Conservation (phyloP, 2,329 filamentous ascomycete species). For the Scolecobasidium constrictum region DNA sequence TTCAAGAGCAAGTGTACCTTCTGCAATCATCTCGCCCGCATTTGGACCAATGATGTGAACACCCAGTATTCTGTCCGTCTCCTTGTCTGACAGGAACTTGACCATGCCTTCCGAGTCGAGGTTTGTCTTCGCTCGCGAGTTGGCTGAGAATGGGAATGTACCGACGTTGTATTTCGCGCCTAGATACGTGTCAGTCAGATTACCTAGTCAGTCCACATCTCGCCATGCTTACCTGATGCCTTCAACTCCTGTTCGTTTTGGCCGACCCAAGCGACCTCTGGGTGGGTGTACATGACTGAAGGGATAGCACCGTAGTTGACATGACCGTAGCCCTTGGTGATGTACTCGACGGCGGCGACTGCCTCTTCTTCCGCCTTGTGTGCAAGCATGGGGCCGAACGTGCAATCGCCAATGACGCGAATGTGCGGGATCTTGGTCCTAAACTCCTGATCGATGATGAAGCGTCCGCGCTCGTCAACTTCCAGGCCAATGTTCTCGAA, state of each 20-base stretch:
- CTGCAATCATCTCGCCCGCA: constrained; percentile 98
- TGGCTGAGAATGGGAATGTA: constrained; percentile 94
- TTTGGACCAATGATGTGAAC: constrained; percentile 95
- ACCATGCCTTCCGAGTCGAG: constrained; percentile 90
- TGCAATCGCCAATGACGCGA: constrained; percentile 89
- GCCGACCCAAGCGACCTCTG: constrained; percentile 96
- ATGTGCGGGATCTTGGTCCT: constrained; percentile 97
- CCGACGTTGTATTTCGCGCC: constrained; percentile 89
- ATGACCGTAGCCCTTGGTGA: constrained; percentile 95
- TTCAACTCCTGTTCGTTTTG: constrained; percentile 96
- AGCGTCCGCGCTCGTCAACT: constrained; percentile 81
- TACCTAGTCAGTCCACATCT: not conserved
- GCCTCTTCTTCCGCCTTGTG: constrained; percentile 99
- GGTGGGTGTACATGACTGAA: constrained; percentile 98
- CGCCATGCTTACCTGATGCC: constrained; percentile 32
- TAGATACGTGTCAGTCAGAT: constrained; percentile 18
- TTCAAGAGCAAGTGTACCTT: constrained; percentile 88
- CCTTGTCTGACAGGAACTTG: constrained; percentile 91
- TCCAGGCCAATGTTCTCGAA: constrained; percentile 91
- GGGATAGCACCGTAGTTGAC: constrained; percentile 98
- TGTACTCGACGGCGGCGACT: constrained; percentile 89
- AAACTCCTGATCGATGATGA: constrained; percentile 98
- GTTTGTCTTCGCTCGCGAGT: constrained; percentile 98
- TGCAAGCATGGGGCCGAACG: constrained; percentile 96
- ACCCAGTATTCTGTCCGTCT: constrained; percentile 91